These are phyloP conservation scores for Clonostachys rhizophaga DNA, from an alignment of 2,329 filamentous ascomycete genomes.

Conservation along the genomic window DNA sequence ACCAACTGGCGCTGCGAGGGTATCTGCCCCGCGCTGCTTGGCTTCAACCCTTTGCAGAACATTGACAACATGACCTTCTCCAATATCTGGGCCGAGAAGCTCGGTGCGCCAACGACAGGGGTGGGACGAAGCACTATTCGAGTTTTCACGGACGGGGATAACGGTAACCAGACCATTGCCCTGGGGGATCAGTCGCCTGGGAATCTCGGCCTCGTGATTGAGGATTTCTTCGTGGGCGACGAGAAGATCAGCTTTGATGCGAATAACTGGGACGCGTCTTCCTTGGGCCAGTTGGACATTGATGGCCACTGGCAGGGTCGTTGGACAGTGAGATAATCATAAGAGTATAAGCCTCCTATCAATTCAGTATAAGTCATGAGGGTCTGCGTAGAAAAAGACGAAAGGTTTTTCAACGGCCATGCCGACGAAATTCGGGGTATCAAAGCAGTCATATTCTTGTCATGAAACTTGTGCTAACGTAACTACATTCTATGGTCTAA, in stretches of 20 bases:
- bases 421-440: no score
- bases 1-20: constrained; percentile 10
- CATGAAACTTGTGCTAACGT: no score
- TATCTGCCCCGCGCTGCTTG: constrained; percentile 8
- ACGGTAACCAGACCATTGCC: constrained; percentile 3
- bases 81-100: constrained; percentile 7
- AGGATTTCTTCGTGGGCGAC: constrained; percentile 7
- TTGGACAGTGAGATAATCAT: constrained; percentile 3
- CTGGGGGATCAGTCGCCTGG: constrained; percentile 6
- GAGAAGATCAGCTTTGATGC: constrained; percentile 7
- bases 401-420: no score
- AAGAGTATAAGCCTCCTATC: no score
- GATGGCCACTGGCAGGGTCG: constrained; percentile 5
- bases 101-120: background rate
- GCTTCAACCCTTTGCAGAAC: constrained; percentile 10
- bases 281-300: constrained; percentile 6
- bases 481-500: no score
- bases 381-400: no score
- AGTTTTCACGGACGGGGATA: constrained; percentile 6
- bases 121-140: constrained; percentile 6
- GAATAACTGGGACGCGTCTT: constrained; percentile 5
- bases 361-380: no score
- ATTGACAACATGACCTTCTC: constrained; percentile 6
- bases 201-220: constrained; percentile 6
- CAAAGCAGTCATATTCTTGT: no score